Evolutionary conservation across 2,329 filamentous ascomycete genomes (phyloP), one percentile per base, ranked within the genome.

Genomic region (Arthrobotrys pseudoclavata): DNA sequence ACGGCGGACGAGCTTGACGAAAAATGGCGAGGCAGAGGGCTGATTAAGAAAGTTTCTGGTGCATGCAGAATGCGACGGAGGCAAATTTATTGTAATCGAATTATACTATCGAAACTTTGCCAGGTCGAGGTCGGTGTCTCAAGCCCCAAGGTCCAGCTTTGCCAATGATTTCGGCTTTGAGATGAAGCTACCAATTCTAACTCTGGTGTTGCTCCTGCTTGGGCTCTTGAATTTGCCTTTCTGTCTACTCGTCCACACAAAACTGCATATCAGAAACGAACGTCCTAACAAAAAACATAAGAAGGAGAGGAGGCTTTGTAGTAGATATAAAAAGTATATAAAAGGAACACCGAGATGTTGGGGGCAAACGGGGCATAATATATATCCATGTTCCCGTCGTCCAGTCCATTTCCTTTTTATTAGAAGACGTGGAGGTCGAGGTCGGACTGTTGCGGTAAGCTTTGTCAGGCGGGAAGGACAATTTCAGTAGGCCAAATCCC

Each of bases 331-430:
- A 75, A 68, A 66, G 34, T 47, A 64, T 47, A 66, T 72, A 66
- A 64, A 64, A 45, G 53, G 50, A 60, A 48, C 13, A 61, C 29
- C 50, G 48, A 76, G 61, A 37, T 61, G 50, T 70, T 70, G 74
- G 67, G 74, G 74, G 74, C 61, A 68, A 61, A 70, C 22, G 61
- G 66, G 42, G 61, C 74, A 71, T 77, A 77, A 77, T 77, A 77
- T 63, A 61, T 77, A 77, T 77, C 74, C 74, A 77, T 77, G 74
- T 68, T 68, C 31, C 61, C 63, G 18, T 63, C 55, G 50, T 70
- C 57, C 31, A 67, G 62, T 68, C 50, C 31, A n/a, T n/a, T 67
- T 72, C 62, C 60, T 60, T 76, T 74, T 76, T 76, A 67, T 69
- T 57, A 66, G 61, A 69, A 70, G 63, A 67, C 57, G 50, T 64